Conservation (phyloP, 805 yeast species). For the Sungouiozyma ichnusensis region DNA sequence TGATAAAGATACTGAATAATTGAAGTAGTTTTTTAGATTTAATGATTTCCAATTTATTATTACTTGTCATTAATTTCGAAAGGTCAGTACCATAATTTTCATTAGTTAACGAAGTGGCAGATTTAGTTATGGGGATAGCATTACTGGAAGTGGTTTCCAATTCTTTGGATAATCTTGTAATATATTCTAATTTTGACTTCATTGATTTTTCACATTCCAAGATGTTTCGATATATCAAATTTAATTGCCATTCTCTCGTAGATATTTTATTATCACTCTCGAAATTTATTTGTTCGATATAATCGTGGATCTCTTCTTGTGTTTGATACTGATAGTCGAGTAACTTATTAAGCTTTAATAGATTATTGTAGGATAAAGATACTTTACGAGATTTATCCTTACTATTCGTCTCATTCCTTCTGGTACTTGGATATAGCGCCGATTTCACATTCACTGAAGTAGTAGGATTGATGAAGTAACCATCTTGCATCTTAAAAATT, state of each 20-base stretch:
- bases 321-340: conserved; percentile 20
- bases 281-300: conserved; percentile 11
- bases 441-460: conserved; percentile 1
- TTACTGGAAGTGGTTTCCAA: not conserved
- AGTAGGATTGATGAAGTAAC: conserved; percentile 11
- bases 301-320: conserved; percentile 10
- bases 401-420: not conserved
- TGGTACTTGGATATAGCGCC: not conserved
- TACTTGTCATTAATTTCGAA: conserved; percentile 14
- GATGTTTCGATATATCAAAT: not conserved
- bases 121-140: not conserved
- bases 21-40: conserved; percentile 14
- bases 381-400: conserved; percentile 2
- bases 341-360: conserved; percentile 21
- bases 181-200: conserved; percentile 1
- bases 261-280: conserved; percentile 1
- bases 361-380: conserved; percentile 21
- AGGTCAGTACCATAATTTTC: conserved; percentile 22
- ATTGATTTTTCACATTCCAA: conserved; percentile 3
- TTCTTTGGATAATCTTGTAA: conserved; percentile 1
- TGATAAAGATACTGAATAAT: conserved; percentile 6
- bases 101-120: conserved; percentile 4
- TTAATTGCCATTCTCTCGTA: conserved; percentile 3
- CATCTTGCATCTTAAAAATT: conserved; percentile 18
- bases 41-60: conserved; percentile 9